Conservation (phyloP, 2,329 filamentous ascomycete species). For the Diaporthe amygdali region DNA sequence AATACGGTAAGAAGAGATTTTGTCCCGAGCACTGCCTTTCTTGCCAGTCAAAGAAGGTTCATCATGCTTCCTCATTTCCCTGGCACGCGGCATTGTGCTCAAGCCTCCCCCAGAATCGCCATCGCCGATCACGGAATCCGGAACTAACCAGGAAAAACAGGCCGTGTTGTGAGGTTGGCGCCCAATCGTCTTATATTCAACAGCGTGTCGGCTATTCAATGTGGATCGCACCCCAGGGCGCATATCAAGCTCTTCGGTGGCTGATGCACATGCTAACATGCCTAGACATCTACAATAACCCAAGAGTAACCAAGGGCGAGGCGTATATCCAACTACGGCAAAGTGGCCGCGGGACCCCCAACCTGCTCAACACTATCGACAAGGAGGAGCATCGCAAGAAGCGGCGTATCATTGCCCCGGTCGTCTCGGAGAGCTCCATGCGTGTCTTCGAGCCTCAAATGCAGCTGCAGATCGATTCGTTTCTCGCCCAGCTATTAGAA, state of each 20-base stretch:
- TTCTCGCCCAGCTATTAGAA: background rate
- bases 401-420: background rate
- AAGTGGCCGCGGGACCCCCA: background rate
- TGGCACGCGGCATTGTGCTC: no score
- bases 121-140: no score
- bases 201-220: background rate
- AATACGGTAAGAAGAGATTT: background rate
- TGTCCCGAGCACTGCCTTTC: background rate
- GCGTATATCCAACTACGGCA: background rate
- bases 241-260: no score
- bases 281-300: background rate
- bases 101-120: no score
- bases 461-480: slow-evolving; percentile 27
- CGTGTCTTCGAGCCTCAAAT: slow-evolving; percentile 30
- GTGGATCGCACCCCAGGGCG: background rate
- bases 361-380: background rate
- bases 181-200: background rate
- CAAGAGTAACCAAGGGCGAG: background rate
- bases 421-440: slow-evolving; percentile 25
- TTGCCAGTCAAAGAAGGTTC: no score
- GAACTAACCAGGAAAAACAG: no score
- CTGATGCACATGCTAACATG: no score
- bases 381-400: background rate
- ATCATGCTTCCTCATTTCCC: no score
- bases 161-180: background rate